phyloP scores from a whole-genome alignment of 495 filamentous ascomycete genomes.

The Penicillium crystallinum region DNA sequence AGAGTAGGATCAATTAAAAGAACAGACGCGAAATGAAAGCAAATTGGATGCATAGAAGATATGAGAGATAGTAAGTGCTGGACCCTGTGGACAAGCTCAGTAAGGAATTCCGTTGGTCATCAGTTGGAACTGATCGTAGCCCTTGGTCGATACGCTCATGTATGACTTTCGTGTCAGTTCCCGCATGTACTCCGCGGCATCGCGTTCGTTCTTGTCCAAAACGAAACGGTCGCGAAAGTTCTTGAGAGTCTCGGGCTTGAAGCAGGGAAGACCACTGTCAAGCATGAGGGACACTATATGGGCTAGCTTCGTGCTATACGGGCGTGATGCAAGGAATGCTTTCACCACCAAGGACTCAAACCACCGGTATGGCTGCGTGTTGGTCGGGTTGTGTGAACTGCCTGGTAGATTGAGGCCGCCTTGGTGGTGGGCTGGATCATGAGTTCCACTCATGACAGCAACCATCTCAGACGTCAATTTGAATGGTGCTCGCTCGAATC shows the following conservation, averaged over 20 bases:
- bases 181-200: slow-evolving; percentile 91
- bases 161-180: slow-evolving; percentile 84
- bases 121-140: slow-evolving; percentile 96
- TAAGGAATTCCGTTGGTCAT: slow-evolving; percentile 98
- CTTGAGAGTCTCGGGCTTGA: slow-evolving; percentile 92
- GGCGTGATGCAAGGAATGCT: slow-evolving; percentile 86
- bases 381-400: slow-evolving; percentile 46
- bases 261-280: slow-evolving; percentile 93
- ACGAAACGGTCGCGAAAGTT: slow-evolving; percentile 93
- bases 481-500: slow-evolving; percentile 96
- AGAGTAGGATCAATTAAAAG: no score
- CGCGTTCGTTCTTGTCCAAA: slow-evolving; percentile 84
- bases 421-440: slow-evolving; percentile 34
- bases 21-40: no score
- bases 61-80: neutral
- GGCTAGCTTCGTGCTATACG: slow-evolving; percentile 75
- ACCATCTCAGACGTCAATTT: slow-evolving; percentile 98
- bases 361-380: slow-evolving; percentile 84
- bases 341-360: slow-evolving; percentile 97
- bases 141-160: slow-evolving; percentile 78
- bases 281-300: slow-evolving; percentile 93
- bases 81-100: slow-evolving; percentile 17
- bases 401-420: slow-evolving; percentile 31
- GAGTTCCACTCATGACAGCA: slow-evolving; percentile 87
- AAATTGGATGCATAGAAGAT: neutral